These are phyloP conservation scores for Plasmodium malariae DNA, from an alignment of 169 alveolate genomes.

Conservation along the genomic window DNA sequence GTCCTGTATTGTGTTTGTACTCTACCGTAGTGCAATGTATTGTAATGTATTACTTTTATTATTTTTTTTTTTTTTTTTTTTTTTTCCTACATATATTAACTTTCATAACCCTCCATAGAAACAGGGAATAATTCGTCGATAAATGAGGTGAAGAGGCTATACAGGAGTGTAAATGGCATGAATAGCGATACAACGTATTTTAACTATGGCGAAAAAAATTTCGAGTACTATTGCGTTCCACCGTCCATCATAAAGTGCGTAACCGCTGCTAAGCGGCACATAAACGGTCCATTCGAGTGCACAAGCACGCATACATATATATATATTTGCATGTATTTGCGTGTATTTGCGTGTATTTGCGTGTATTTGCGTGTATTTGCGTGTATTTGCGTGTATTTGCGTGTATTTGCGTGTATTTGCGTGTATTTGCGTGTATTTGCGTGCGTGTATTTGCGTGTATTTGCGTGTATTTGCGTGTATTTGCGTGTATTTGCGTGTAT, in stretches of 20 bases:
- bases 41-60: neutral
- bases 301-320: too few species aligned
- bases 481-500: too few species aligned
- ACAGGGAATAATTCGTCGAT: constrained; percentile 36
- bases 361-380: too few species aligned
- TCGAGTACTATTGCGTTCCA: constrained; percentile 52
- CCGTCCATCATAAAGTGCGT: constrained; percentile 43
- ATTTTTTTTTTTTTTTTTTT: neutral
- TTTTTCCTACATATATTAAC: neutral
- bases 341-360: too few species aligned
- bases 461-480: too few species aligned
- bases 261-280: neutral
- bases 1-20: too few species aligned
- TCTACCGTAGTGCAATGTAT: neutral
- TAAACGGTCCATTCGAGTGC: neutral
- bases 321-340: too few species aligned
- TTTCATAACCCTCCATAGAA: constrained; percentile 8
- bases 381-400: too few species aligned
- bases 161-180: constrained; percentile 10
- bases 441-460: too few species aligned
- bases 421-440: too few species aligned
- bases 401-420: too few species aligned
- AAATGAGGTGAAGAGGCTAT: constrained; percentile 13
- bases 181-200: neutral
- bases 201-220: constrained; percentile 9